Conservation (phyloP, 306 rosid genomes). For the Trifolium pratense region DNA sequence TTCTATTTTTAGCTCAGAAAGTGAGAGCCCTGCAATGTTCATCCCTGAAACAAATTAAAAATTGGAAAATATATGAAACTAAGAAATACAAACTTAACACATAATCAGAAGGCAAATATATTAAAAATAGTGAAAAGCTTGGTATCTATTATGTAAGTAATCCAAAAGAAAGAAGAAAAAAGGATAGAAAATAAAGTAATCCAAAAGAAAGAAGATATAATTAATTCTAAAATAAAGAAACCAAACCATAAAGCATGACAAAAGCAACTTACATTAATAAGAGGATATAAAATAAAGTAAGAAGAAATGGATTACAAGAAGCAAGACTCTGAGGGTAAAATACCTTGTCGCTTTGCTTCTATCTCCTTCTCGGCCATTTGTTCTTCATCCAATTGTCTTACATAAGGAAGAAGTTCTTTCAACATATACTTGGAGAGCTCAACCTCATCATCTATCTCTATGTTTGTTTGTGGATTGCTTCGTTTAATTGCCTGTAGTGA, state of each 20-base stretch:
- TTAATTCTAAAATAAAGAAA: background rate
- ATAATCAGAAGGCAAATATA: background rate
- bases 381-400: conserved; percentile 64
- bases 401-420: conserved; percentile 62
- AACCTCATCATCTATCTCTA: conserved; percentile 9
- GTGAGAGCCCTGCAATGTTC: conserved; percentile 45
- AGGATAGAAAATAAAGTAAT: too few species aligned
- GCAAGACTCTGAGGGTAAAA: background rate
- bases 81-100: background rate
- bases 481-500: conserved; percentile 44
- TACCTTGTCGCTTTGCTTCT: conserved; percentile 80
- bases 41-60: conserved; percentile 7
- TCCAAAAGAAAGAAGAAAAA: background rate
- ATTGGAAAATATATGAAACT: conserved; percentile 18
- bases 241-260: background rate
- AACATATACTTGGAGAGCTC: conserved; percentile 58
- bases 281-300: background rate
- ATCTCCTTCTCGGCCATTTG: conserved; percentile 59
- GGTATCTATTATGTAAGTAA: conserved; percentile 2
- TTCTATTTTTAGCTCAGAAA: conserved; percentile 40
- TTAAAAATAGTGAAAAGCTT: background rate
- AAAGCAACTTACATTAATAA: background rate
- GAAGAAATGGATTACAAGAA: conserved; percentile 13
- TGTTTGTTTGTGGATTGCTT: background rate
- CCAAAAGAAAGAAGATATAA: background rate